Evolutionary conservation across 768 basidiomycete species (phyloP), one percentile per base, ranked within the genome.

Genomic region (Sistotremastrum suecicum): DNA sequence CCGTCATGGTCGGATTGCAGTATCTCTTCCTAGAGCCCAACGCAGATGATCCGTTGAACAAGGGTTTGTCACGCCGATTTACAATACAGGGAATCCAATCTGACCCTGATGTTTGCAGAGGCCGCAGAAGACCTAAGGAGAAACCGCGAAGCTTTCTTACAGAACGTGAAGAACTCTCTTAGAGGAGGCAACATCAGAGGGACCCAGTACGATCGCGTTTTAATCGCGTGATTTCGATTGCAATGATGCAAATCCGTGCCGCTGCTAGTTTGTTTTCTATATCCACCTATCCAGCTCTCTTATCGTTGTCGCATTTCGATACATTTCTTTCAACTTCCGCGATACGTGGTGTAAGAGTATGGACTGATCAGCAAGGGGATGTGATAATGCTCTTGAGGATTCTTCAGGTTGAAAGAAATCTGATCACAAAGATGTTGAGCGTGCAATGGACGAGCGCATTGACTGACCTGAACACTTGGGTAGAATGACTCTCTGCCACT

Each of bases 11-110:
- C 49, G 95, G 95, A 34, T 64, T 99, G 47, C 95, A 99, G 62
- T 99, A 97, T 59, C 75, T 99, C 44, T 99, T 99, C 74, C 70
- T 99, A 47, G 95, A 99, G 63, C 95, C 95, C 9, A 99, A 99
- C 56, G 86, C 95, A 36, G 94, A 98, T 55, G 95, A 99, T 64
- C 95, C 95, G 10, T 60, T 99, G 57, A 99, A 99, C 72, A 99
- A 98, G 66, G 94, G 94, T 88, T 50, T 40, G 78, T 53, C n/a
- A n/a, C 34, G 32, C 48, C 20, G 33, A 35, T 34, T 42, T 47
- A 12, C n/a, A 30, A 39, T 34, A 12, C 33, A 34, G 12, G 40
- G 38, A 53, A 32, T 57, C 48, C 11, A 29, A 37, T 34, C 35
- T 45, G 34, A 46, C 41, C 10, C 45, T 41, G 45, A 44, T 37